A percentile compares a stretch with the other conserved stretches of the same genome.
Conservation (phyloP, 495 filamentous ascomycete species). For the Hyaloscypha finlandica region DNA sequence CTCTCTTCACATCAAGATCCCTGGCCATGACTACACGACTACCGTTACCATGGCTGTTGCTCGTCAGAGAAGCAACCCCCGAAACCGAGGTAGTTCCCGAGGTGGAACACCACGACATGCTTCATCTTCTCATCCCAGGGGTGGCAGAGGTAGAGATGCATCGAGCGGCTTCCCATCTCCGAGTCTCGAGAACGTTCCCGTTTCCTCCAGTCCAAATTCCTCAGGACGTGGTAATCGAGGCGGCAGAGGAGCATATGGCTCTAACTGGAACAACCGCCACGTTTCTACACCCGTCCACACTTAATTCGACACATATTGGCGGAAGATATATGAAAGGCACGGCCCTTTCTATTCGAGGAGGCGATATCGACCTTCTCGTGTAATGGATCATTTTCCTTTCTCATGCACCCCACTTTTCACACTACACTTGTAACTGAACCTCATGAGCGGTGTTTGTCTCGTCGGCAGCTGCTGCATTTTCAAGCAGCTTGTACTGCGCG, state of each 20-base stretch:
- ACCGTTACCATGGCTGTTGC: conserved; percentile 41
- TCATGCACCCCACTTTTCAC: conserved; percentile 19
- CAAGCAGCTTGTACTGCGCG: conserved; percentile 30
- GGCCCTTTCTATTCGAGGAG: neutral
- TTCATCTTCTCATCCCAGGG: conserved; percentile 31
- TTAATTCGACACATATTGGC: conserved; percentile 11
- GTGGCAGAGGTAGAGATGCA: conserved; percentile 28
- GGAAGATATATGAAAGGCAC: neutral
- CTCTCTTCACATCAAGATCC: conserved; percentile 45
- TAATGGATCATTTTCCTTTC: conserved; percentile 23
- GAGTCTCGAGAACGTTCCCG: conserved; percentile 22
- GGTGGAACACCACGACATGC: conserved; percentile 35
- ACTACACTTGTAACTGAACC: conserved; percentile 30
- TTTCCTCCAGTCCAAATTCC: conserved; percentile 20
- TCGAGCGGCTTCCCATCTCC: conserved; percentile 30
- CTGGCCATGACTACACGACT: conserved; percentile 44
- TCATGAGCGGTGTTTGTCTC: conserved; percentile 31
- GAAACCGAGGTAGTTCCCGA: conserved; percentile 39
- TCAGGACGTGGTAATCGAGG: conserved; percentile 25
- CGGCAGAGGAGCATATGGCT: conserved; percentile 26
- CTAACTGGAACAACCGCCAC: conserved; percentile 28
- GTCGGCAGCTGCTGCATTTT: conserved; percentile 29
- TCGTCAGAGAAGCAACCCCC: conserved; percentile 47
- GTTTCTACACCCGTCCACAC: conserved; percentile 29
- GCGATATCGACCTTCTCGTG: conserved; percentile 20